phyloP scores from a whole-genome alignment of 345 rosid species.

The Sapria himalayana region DNA sequence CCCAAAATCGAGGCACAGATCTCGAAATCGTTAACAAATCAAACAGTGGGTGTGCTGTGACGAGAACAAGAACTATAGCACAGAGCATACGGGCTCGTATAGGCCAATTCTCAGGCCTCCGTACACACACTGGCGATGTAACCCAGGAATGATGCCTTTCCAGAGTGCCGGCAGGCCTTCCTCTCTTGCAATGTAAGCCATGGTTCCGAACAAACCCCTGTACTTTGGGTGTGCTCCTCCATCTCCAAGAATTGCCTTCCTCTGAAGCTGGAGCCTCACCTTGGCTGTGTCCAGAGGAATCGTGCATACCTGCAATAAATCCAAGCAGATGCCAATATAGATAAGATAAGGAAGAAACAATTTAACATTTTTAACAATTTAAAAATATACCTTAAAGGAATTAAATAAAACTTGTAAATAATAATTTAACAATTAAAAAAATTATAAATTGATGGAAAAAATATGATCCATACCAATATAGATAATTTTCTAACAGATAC shows the following conservation, averaged over 20 bases:
- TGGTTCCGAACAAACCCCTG: slow-evolving; percentile 82
- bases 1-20: no score
- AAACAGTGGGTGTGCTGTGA: no score
- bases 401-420: neutral
- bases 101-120: slow-evolving; percentile 95
- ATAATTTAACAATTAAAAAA: neutral
- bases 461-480: neutral
- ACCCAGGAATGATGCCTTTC: slow-evolving; percentile 88
- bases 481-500: slow-evolving; percentile 1
- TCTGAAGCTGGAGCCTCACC: slow-evolving; percentile 98
- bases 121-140: slow-evolving; percentile 84
- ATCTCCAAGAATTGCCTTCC: slow-evolving; percentile 44
- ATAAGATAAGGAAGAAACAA: neutral
- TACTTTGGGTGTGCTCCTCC: slow-evolving; percentile 41
- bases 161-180: slow-evolving; percentile 82
- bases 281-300: slow-evolving; percentile 97
- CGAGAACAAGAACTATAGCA: no score
- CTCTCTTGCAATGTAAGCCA: slow-evolving; percentile 78
- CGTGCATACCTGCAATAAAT: slow-evolving; percentile 49
- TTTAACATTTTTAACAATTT: neutral
- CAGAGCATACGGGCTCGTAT: slow-evolving; percentile 59
- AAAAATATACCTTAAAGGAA: neutral
- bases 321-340: neutral
- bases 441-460: no score
- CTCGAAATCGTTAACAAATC: no score